Base-by-base conservation (phyloP, 345 rosid genomes). In the Boechera stricta region DNA sequence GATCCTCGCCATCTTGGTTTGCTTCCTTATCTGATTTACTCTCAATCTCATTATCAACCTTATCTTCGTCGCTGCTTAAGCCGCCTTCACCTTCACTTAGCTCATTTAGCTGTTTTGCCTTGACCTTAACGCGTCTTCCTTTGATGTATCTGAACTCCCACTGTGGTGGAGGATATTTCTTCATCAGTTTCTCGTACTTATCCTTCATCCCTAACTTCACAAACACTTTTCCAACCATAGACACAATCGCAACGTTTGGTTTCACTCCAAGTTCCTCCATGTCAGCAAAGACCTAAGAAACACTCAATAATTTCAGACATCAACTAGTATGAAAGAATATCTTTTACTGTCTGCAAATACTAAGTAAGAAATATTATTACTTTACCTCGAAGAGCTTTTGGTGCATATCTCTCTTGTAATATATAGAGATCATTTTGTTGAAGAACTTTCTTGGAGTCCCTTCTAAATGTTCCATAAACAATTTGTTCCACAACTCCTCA, bases 231-330 rank as follows among this genome's bases (percentile, higher is more conserved):
- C 95, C 98, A 78, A 90, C 76, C 99, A 95, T 89, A 13, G 78
- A 58, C 62, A 92, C 90, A 48, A 84, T 84, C 11, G 96, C 44
- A 65, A 81, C 60, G 68, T 80, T 81, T 7, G 98, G 99, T 64
- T 82, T 82, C 64, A 95, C 84, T 26, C 91, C 90, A 51, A 90
- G 97, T 83, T 95, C 99, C 85, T 92, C 99, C 99, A 95, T 95
- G 77, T 95, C 98, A 54, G 97, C 99, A 84, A 95, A 95, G 78
- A 92, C 80, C 99, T 90, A 59, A 72, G 52, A 31, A 21, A 15
- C 67, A 66, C 7, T 42, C 48, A 51, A 38, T 32, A 75, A 41
- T 48, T 66, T 32, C 54, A 52, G 45, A 39, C 29, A 57, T 7
- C 18, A 78, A 60, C 48, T 38, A 39, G 13, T 32, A 33, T 31